Conservation (phyloP, 2,329 filamentous ascomycete species). For the Xylaria sp. region DNA sequence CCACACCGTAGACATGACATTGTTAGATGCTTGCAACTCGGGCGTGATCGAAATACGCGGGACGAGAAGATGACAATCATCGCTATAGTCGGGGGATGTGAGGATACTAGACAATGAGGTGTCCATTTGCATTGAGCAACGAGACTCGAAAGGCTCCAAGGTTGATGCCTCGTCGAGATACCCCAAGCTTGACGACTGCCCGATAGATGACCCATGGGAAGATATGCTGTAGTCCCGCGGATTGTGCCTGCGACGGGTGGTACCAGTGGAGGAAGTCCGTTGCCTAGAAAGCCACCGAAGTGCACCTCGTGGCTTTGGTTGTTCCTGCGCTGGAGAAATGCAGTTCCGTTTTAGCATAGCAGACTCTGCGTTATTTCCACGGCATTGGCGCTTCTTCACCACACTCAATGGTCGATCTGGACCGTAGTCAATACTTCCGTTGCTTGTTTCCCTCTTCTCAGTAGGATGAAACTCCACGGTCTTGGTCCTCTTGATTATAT, state of each 20-base stretch:
- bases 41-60: slow-evolving; percentile 59
- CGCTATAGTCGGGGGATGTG: slow-evolving; percentile 40
- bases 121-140: slow-evolving; percentile 26
- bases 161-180: slow-evolving; percentile 29
- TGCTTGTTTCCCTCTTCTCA: slow-evolving; percentile 41
- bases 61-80: slow-evolving; percentile 52
- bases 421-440: slow-evolving; percentile 40
- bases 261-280: slow-evolving; percentile 42
- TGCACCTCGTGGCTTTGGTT: slow-evolving; percentile 39
- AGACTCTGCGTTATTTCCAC: slow-evolving; percentile 14
- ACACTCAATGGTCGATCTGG: slow-evolving; percentile 46
- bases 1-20: slow-evolving; percentile 56
- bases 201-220: slow-evolving; percentile 39
- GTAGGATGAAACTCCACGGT: slow-evolving; percentile 41
- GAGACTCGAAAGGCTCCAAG: slow-evolving; percentile 30
- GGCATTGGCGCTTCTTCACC: slow-evolving; percentile 43
- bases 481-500: slow-evolving; percentile 46
- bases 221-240: slow-evolving; percentile 35
- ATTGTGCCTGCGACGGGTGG: slow-evolving; percentile 38
- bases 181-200: slow-evolving; percentile 23
- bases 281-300: slow-evolving; percentile 45
- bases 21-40: slow-evolving; percentile 53
- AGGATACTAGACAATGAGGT: slow-evolving; percentile 47
- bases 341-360: slow-evolving; percentile 7
- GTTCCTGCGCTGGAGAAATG: slow-evolving; percentile 30